A percentile compares a stretch with the other conserved stretches of the same genome.
Evolutionary conservation across 768 basidiomycete genomes (phyloP).

Genomic region (Xerocomus brunneocitrinus): DNA sequence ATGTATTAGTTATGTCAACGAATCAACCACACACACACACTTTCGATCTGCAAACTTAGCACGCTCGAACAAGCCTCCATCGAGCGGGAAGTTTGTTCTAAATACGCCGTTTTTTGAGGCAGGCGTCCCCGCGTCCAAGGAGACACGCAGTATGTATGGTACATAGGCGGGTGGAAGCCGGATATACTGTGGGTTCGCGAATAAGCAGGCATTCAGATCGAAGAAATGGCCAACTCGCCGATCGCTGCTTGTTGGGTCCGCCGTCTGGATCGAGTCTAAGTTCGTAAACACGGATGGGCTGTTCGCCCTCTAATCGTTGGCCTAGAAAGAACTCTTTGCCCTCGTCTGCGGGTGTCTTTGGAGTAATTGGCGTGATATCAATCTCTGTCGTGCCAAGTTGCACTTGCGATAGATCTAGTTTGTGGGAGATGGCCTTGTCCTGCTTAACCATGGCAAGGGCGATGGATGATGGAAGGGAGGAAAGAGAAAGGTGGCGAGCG

Average conservation of each 20-base stretch:
- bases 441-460: slow-evolving; percentile 13
- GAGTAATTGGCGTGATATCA: slow-evolving; percentile 41
- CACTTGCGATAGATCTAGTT: slow-evolving; percentile 12
- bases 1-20: slow-evolving; percentile 12
- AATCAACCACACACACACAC: slow-evolving; percentile 40
- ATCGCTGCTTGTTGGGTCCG: slow-evolving; percentile 79
- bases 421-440: background rate
- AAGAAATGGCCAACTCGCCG: slow-evolving; percentile 47
- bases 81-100: slow-evolving; percentile 94
- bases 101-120: slow-evolving; percentile 88
- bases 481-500: slow-evolving; percentile 1
- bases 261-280: slow-evolving; percentile 86
- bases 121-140: slow-evolving; percentile 87
- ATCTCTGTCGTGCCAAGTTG: background rate
- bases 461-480: background rate
- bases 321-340: slow-evolving; percentile 84
- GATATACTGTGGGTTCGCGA: slow-evolving; percentile 63
- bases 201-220: slow-evolving; percentile 6
- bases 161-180: slow-evolving; percentile 87
- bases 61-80: slow-evolving; percentile 82
- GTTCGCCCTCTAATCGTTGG: slow-evolving; percentile 45
- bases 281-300: slow-evolving; percentile 79
- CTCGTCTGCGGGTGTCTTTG: slow-evolving; percentile 91
- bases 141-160: slow-evolving; percentile 89
- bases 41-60: slow-evolving; percentile 67